These are phyloP conservation scores for Trichoderma brevicompactum DNA, from an alignment of 2,329 filamentous ascomycete species.

Conservation along the genomic window DNA sequence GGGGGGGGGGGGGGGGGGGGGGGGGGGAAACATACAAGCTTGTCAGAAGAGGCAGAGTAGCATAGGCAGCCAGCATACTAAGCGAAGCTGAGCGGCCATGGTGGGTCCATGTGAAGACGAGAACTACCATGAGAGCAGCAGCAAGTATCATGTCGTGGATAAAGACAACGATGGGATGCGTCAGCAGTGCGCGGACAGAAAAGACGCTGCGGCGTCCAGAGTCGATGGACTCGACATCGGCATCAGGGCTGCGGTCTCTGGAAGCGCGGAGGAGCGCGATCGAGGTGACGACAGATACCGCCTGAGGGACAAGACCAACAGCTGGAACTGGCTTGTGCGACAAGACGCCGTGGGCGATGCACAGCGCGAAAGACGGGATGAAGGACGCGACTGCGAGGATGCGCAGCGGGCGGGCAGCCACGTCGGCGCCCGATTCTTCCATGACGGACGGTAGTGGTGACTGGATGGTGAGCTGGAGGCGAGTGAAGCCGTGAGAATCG, in stretches of 20 bases:
- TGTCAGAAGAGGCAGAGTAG: slow-evolving; percentile 47
- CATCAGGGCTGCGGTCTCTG: slow-evolving; percentile 23
- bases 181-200: slow-evolving; percentile 25
- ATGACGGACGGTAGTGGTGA: slow-evolving; percentile 8
- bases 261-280: slow-evolving; percentile 35
- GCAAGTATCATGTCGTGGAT: slow-evolving; percentile 44
- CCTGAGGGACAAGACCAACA: slow-evolving; percentile 47
- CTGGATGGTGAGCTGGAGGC: not conserved
- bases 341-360: slow-evolving; percentile 45
- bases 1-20: not conserved
- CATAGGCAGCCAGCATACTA: slow-evolving; percentile 49
- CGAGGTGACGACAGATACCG: slow-evolving; percentile 41
- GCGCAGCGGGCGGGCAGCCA: slow-evolving; percentile 39
- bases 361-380: slow-evolving; percentile 47
- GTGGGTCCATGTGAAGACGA: slow-evolving; percentile 48
- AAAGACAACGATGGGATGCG: slow-evolving; percentile 46
- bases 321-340: slow-evolving; percentile 44
- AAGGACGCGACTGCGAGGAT: slow-evolving; percentile 44
- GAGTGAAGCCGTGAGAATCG: not conserved
- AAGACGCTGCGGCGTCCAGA: slow-evolving; percentile 8
- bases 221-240: slow-evolving; percentile 14
- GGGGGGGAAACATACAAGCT: slow-evolving; percentile 44
- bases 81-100: slow-evolving; percentile 38
- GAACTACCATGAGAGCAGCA: slow-evolving; percentile 44
- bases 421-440: slow-evolving; percentile 18